These are phyloP conservation scores for Logfia minima DNA, from an alignment of 129 eudicot genomes.

Conservation along the genomic window DNA sequence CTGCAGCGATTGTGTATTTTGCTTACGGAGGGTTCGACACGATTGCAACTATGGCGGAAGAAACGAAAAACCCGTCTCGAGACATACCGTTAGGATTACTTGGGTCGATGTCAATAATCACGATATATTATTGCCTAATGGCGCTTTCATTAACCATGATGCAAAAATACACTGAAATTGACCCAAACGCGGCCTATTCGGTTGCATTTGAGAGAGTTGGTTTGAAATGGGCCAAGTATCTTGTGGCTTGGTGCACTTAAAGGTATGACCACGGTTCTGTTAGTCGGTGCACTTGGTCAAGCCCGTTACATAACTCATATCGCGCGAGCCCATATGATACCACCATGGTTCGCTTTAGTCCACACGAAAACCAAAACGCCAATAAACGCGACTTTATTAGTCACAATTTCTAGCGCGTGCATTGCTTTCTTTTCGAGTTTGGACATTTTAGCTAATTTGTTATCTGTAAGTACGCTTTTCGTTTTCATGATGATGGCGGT, in stretches of 20 bases:
- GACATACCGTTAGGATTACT: conserved; percentile 73
- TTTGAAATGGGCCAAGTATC: conserved; percentile 63
- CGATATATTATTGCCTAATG: conserved; percentile 60
- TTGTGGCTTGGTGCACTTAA: conserved; percentile 66
- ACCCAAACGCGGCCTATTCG: conserved; percentile 52
- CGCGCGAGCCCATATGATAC: conserved; percentile 71
- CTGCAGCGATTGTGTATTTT: conserved; percentile 69
- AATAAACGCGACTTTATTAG: conserved; percentile 50
- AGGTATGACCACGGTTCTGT: conserved; percentile 62
- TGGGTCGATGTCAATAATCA: conserved; percentile 68
- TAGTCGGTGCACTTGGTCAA: conserved; percentile 59
- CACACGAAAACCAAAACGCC: conserved; percentile 67
- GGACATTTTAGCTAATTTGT: conserved; percentile 47
- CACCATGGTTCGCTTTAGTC: conserved; percentile 62
- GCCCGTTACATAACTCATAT: conserved; percentile 61
- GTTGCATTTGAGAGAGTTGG: conserved; percentile 57
- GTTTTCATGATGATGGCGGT: conserved; percentile 73
- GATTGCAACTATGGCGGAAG: conserved; percentile 76
- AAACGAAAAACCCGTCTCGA: conserved; percentile 60
- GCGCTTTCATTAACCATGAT: conserved; percentile 63
- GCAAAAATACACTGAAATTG: conserved; percentile 56
- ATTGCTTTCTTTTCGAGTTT: conserved; percentile 62
- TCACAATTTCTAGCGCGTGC: conserved; percentile 40
- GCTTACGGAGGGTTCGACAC: conserved; percentile 72
- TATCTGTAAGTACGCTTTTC: conserved; percentile 58